These are phyloP conservation scores for Syzygium grande DNA, from an alignment of 345 rosid species.

Conservation along the genomic window DNA sequence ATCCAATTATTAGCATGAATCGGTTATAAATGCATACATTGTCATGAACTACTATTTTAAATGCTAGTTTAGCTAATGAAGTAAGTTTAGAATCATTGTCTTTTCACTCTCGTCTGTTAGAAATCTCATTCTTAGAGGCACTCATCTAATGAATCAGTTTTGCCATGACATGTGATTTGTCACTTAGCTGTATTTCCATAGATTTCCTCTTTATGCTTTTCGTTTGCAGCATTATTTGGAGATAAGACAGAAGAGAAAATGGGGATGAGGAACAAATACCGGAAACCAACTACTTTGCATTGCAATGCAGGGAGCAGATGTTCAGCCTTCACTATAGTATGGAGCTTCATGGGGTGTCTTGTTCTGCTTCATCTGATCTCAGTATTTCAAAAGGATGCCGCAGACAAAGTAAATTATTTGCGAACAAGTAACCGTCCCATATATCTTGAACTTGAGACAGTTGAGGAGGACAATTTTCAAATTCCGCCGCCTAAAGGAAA, in stretches of 20 bases:
- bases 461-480: constrained; percentile 58
- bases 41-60: not conserved
- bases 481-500: constrained; percentile 69
- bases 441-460: constrained; percentile 42
- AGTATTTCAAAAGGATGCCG: constrained; percentile 17
- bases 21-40: not conserved
- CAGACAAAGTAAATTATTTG: constrained; percentile 25
- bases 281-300: constrained; percentile 76
- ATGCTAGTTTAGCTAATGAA: not conserved
- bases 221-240: constrained; percentile 47
- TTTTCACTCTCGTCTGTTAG: not conserved
- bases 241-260: constrained; percentile 46
- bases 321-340: constrained; percentile 34
- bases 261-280: constrained; percentile 74
- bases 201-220: constrained; percentile 30
- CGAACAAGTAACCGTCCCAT: constrained; percentile 23
- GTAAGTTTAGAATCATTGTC: not conserved
- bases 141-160: not conserved
- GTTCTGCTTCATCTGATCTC: constrained; percentile 49
- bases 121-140: not conserved
- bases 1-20: not conserved
- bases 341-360: constrained; percentile 67
- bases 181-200: constrained; percentile 29
- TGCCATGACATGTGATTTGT: constrained; percentile 9
- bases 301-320: constrained; percentile 85